Base-by-base conservation (phyloP, 1,284 basidiomycete genomes). In the Rhodotorula sp. region DNA sequence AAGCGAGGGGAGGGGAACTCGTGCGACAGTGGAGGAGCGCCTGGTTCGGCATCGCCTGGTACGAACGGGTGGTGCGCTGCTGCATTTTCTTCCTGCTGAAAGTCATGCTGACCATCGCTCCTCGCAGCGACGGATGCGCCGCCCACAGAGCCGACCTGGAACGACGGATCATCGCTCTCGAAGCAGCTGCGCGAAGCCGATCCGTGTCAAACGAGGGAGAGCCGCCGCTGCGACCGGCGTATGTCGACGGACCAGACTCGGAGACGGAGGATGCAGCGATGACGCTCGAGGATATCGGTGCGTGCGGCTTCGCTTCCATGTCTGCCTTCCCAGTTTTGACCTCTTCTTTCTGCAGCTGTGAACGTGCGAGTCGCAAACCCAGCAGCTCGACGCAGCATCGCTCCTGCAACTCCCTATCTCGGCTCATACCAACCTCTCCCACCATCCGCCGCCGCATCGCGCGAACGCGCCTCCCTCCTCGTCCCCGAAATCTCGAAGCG, bases 181-280 rank as follows among this genome's bases (percentile, higher is more conserved):
- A 70, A 24, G 36, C 46, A 8, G 61, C 61, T 44, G 24, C 34
- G 36, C 24, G 55, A 57, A 44, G 55, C 39, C 13, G 9, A 10
- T 44, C 39, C 13, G 39, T 27, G 46, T 29, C 46, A 29, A n/a
- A 32, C 32, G 39, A 44, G 39, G 47, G 48, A 20, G 47, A 59
- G 4, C 34, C 24, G 6, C 34, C 36, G 44, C 24, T 30, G 5
- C 47, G 30, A 20, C 27, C 55, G 29, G 65, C 65, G n/a, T 51
- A 46, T 19, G 48, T 57, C 22, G 68, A 66, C 4, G 68, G 53
- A 15, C 64, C 56, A 13, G 60, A 66, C 20, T 59, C 60, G 29
- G 68, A 70, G 47, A 70, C 72, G 30, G 72, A 74, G 47, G 72
- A 72, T 27, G 72, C 72, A 13, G 73, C 71, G 5, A 59, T 74